phyloP scores from a whole-genome alignment of 768 basidiomycete species.

The Hortiboletus flavorubellus region DNA sequence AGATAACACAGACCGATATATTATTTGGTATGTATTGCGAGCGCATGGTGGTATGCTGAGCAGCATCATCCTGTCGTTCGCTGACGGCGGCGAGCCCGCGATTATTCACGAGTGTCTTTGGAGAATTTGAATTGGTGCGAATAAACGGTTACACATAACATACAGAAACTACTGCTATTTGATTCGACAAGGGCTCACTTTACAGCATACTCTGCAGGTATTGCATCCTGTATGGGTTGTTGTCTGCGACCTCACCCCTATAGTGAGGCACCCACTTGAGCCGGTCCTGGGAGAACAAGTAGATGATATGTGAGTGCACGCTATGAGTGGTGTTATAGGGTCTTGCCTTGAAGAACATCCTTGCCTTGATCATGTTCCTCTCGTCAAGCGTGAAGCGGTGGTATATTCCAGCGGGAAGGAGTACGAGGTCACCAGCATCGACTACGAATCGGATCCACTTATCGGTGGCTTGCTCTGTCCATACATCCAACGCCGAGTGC shows the following conservation, averaged over 20 bases:
- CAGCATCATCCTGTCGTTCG: background rate
- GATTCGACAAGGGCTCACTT: conserved; percentile 5
- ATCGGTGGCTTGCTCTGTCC: conserved; percentile 60
- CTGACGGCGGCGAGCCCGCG: too few species aligned
- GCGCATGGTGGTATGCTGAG: background rate
- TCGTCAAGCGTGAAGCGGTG: conserved; percentile 91
- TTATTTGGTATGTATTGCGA: conserved; percentile 13
- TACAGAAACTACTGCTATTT: background rate
- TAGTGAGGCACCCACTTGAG: conserved; percentile 87
- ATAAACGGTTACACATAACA: background rate
- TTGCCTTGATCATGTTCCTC: conserved; percentile 63
- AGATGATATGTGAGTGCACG: background rate
- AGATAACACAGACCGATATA: background rate
- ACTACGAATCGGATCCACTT: conserved; percentile 81
- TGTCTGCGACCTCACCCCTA: conserved; percentile 57
- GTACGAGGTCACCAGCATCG: conserved; percentile 74
- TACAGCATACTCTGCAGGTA: conserved; percentile 52
- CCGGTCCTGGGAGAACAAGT: conserved; percentile 59
- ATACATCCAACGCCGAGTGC: too few species aligned
- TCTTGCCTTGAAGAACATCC: conserved; percentile 80
- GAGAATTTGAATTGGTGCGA: background rate
- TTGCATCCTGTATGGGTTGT: conserved; percentile 54
- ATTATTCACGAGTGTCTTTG: background rate
- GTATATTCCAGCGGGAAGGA: conserved; percentile 88
- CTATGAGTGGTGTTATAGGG: background rate